These are phyloP conservation scores for Stemphylium beticola DNA, from an alignment of 2,329 filamentous ascomycete species.

Conservation along the genomic window DNA sequence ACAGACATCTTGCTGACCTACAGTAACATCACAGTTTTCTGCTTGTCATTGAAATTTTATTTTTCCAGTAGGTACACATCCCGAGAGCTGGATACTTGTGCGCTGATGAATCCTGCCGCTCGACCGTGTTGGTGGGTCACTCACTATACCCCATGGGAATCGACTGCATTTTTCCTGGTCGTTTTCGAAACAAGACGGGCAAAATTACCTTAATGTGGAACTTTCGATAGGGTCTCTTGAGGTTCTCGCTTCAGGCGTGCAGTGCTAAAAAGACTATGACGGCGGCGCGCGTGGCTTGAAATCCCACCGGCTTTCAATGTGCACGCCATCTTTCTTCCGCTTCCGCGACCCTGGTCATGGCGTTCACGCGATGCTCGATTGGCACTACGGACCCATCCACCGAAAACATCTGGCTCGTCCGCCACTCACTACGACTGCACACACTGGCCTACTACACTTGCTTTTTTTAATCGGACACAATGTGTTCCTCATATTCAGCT, in stretches of 20 bases:
- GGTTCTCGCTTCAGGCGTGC: conserved; percentile 1
- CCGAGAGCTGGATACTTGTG: not conserved
- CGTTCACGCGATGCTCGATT: not conserved
- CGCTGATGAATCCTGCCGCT: not conserved
- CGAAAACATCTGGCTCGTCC: conserved; percentile 2
- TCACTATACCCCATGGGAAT: conserved; percentile 3
- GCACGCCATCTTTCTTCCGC: conserved; percentile 1
- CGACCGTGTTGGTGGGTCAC: not conserved
- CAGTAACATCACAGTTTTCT: not conserved
- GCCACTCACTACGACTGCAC: not conserved
- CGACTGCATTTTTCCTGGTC: conserved; percentile 10
- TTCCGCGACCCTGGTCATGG: conserved; percentile 7
- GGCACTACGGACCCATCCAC: not conserved
- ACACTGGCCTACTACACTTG: not conserved
- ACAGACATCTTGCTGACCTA: not conserved
- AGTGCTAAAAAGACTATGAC: conserved; percentile 1
- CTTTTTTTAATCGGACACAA: not conserved
- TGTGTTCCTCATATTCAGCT: not conserved
- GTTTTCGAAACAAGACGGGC: conserved; percentile 3
- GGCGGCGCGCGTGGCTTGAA: conserved; percentile 2
- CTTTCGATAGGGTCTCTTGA: not conserved
- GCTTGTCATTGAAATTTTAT: not conserved
- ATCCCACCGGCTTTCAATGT: not conserved
- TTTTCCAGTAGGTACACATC: not conserved
- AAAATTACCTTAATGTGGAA: not conserved